Percentiles rank a stretch among this genome's conserved stretches.
Conservation (phyloP, 2,329 filamentous ascomycete genomes). For the Colletotrichum tropicicola region DNA sequence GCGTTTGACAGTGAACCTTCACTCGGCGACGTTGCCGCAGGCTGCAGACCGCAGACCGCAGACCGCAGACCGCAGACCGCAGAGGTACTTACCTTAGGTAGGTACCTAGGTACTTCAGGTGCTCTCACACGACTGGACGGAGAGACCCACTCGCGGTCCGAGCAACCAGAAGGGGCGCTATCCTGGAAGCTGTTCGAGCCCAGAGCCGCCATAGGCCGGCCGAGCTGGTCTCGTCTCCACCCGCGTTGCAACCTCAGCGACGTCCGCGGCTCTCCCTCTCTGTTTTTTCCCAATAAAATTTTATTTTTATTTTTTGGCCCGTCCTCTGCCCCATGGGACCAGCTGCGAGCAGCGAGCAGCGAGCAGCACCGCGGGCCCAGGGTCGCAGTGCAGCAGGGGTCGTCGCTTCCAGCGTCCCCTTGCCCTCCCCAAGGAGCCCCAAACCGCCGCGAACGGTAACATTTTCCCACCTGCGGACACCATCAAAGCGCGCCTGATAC, state of each 20-base stretch:
- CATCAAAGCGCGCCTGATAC: constrained; percentile 29
- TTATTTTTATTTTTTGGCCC: not conserved
- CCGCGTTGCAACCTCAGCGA: constrained; percentile 16
- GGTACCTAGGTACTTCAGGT: not conserved
- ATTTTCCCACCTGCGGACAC: constrained; percentile 20
- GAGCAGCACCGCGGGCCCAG: constrained; percentile 9
- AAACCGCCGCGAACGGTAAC: constrained; percentile 23
- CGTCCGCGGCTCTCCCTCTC: constrained; percentile 8
- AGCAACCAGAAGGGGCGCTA: constrained; percentile 17
- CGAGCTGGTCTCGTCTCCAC: not conserved
- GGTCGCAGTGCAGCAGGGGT: constrained; percentile 21
- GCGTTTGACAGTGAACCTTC: not conserved
- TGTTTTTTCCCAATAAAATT: not conserved
- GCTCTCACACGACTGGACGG: not conserved
- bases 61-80: not conserved
- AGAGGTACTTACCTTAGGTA: not conserved
- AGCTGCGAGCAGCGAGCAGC: constrained; percentile 7
- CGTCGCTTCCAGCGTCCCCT: constrained; percentile 11
- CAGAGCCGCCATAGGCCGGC: constrained; percentile 2
- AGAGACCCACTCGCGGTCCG: not conserved
- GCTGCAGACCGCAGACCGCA: not conserved
- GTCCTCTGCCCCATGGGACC: not conserved
- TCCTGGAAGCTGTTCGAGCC: not conserved
- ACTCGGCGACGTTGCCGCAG: not conserved
- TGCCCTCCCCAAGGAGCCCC: constrained; percentile 20